A percentile compares a stretch with the other conserved stretches of the same genome.
phyloP scores from a whole-genome alignment of 2,329 filamentous ascomycete species.

The Pleomassaria siparia region DNA sequence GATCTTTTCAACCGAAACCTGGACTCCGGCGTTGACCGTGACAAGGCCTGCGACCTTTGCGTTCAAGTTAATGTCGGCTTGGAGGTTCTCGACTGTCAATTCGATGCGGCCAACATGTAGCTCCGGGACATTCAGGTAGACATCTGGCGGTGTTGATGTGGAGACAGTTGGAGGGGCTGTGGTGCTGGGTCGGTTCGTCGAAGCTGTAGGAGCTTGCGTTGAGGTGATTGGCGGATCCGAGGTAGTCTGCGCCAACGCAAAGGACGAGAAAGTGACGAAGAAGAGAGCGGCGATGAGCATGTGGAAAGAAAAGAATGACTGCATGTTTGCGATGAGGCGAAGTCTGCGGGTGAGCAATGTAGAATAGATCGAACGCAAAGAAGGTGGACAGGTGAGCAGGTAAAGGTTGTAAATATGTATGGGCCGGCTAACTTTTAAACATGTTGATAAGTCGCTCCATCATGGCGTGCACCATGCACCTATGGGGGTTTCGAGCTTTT shows the following conservation, averaged over 20 bases:
- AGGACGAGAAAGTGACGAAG: conserved; percentile 25
- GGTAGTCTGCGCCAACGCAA: conserved; percentile 31
- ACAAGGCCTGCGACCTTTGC: conserved; percentile 63
- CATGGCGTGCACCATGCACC: too few relatives aligned
- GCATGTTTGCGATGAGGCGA: conserved; percentile 38
- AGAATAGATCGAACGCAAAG: conserved; percentile 13
- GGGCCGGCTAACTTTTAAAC: conserved; percentile 20
- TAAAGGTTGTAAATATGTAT: conserved; percentile 17
- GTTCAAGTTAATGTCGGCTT: conserved; percentile 62
- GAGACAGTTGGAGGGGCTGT: conserved; percentile 27
- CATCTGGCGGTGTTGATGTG: conserved; percentile 53
- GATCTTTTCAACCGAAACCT: conserved; percentile 51
- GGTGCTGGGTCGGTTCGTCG: background rate
- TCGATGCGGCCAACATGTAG: conserved; percentile 62
- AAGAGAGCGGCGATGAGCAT: conserved; percentile 27
- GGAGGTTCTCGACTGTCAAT: conserved; percentile 60
- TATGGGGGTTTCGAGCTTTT: conserved; percentile 24
- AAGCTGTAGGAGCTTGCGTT: conserved; percentile 17
- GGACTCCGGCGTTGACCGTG: conserved; percentile 53
- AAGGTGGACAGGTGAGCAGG: conserved; percentile 17
- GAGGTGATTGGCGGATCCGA: conserved; percentile 20
- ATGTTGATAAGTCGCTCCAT: conserved; percentile 3
- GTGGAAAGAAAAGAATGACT: conserved; percentile 34
- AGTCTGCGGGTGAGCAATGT: conserved; percentile 11
- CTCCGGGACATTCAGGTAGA: conserved; percentile 59